These are phyloP conservation scores for Vaccinium myrtillus DNA, from an alignment of 148 eudicot genomes.

Conservation along the genomic window DNA sequence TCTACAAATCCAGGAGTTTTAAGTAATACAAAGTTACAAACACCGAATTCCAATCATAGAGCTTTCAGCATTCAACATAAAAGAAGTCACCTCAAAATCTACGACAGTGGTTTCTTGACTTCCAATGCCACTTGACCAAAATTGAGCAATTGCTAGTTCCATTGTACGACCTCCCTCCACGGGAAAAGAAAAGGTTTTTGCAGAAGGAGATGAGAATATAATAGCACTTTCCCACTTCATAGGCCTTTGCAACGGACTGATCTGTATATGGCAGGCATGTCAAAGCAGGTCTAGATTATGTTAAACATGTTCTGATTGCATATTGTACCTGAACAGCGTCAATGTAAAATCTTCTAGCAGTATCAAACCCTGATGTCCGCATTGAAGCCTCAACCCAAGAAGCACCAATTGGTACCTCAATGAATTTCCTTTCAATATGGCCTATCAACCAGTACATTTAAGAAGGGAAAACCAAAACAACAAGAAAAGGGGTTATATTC, in stretches of 20 bases:
- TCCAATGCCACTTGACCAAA: slow-evolving; percentile 99
- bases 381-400: slow-evolving; percentile 95
- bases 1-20: neutral
- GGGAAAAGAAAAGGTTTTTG: slow-evolving; percentile 77
- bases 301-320: neutral
- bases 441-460: slow-evolving; percentile 43
- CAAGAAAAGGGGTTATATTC: slow-evolving; percentile 1
- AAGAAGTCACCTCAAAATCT: slow-evolving; percentile 78
- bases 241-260: slow-evolving; percentile 91
- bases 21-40: neutral
- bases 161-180: slow-evolving; percentile 93
- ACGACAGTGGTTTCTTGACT: slow-evolving; percentile 70
- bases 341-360: slow-evolving; percentile 77
- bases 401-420: slow-evolving; percentile 94
- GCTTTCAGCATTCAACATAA: neutral
- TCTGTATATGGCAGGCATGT: slow-evolving; percentile 40
- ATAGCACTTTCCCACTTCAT: slow-evolving; percentile 79
- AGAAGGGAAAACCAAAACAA: neutral
- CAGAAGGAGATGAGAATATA: slow-evolving; percentile 81
- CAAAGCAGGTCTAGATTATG: slow-evolving; percentile 18
- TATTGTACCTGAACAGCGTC: slow-evolving; percentile 81
- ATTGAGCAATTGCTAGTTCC: slow-evolving; percentile 90
- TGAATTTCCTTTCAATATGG: slow-evolving; percentile 79
- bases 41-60: neutral
- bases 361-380: slow-evolving; percentile 87